Evolutionary conservation across 1,284 basidiomycete species (phyloP), one percentile per base, ranked within the genome.

Genomic region (Ustilago nuda): DNA sequence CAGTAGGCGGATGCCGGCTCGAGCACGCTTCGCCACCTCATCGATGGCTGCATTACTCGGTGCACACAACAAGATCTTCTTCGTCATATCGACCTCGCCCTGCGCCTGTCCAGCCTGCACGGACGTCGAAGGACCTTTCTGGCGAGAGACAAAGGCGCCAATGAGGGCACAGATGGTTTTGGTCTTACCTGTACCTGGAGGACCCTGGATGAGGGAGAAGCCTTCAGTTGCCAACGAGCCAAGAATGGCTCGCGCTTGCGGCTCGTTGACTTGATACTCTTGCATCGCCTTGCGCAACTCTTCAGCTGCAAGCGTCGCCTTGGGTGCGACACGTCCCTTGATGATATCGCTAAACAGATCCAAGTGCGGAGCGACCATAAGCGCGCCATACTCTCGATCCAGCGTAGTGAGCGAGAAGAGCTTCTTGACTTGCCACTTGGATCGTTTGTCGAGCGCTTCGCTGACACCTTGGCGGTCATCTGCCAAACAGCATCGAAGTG

Each of bases 31-130:
- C 7, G 94, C 94, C 32, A 99, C 92, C 87, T 99, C 97, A 84
- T 99, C 95, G 58, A 99, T 96, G 46, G 97, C 97, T 15, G 97
- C 97, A 86, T 99, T 99, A 88, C 94, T 96, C 1, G 97, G 97
- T 0, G 97, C 97, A 84, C 97, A 99, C 33, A 99, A 89, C 17
- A 99, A 89, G 52, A 99, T 88, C 85, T 97, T 97, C 74, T 89
- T 90, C 23, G 62, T 68, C 23, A 73, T 66, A 5, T 64, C 70
- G 8, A 67, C 36, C 61, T 72, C 67, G 46, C 71, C 66, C 8
- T 67, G 56, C 19, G 13, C 37, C 23, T 66, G 57, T 27, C 73
- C 79, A 3, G 77, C 64, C 19, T 67, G 70, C 8, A 73, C 65
- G 27, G 72, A 66, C 4, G 64, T 72, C 8, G 71, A 58, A 13